Conservation (phyloP, 2,329 filamentous ascomycete genomes). For the Myotisia sp. region DNA sequence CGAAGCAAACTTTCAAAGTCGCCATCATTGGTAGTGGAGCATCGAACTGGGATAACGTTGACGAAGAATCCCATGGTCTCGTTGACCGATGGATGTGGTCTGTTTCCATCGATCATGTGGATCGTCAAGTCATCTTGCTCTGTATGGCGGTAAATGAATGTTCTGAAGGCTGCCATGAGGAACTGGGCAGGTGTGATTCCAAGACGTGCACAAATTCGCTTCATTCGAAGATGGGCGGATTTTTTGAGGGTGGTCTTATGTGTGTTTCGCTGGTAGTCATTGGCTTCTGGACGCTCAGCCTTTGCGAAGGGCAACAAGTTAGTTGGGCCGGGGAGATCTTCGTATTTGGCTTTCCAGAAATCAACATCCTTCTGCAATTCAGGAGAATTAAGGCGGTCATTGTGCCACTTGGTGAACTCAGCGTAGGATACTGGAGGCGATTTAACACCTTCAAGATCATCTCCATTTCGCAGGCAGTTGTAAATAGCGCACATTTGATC, state of each 20-base stretch:
- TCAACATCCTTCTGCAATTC: conserved; percentile 10
- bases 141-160: conserved; percentile 15
- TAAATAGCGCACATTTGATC: conserved; percentile 14
- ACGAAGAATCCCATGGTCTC: conserved; percentile 14
- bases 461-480: conserved; percentile 12
- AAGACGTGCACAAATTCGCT: conserved; percentile 16
- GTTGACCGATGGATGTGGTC: conserved; percentile 14
- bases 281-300: conserved; percentile 7
- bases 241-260: conserved; percentile 11
- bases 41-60: conserved; percentile 15
- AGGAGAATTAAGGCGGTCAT: conserved; percentile 11
- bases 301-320: conserved; percentile 12
- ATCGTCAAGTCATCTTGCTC: conserved; percentile 14
- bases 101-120: conserved; percentile 14
- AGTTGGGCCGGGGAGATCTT: conserved; percentile 8
- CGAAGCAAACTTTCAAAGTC: conserved; percentile 7
- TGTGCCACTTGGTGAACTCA: conserved; percentile 17
- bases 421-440: conserved; percentile 13
- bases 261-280: conserved; percentile 11
- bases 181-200: conserved; percentile 16
- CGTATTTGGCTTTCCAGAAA: conserved; percentile 12
- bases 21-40: conserved; percentile 4
- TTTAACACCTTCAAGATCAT: conserved; percentile 9
- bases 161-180: conserved; percentile 14
- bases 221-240: conserved; percentile 15